Conservation (phyloP, 164 flowering plant species). For the Dillenia suffruticosa region DNA sequence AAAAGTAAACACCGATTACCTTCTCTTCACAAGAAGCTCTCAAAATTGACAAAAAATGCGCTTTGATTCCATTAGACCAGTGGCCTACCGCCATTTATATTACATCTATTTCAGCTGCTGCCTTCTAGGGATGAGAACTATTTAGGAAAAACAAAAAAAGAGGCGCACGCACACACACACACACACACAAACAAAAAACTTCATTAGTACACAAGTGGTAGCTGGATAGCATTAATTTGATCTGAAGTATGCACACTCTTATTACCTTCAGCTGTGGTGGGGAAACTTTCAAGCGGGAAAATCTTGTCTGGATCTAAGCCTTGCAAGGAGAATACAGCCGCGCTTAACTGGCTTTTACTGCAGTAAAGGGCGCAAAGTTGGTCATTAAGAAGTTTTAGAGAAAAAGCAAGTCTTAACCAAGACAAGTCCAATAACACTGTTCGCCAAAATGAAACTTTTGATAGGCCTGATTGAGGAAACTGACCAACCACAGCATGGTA, state of each 20-base stretch:
- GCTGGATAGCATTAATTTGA: no score
- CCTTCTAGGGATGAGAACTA: slow-evolving; percentile 33
- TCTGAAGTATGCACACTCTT: background rate
- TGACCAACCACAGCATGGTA: no score
- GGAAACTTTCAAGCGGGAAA: slow-evolving; percentile 49
- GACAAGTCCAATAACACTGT: background rate
- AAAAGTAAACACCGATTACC: no score
- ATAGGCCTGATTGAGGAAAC: background rate
- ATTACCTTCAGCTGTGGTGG: slow-evolving; percentile 60
- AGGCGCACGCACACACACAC: no score
- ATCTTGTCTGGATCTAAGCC: slow-evolving; percentile 42
- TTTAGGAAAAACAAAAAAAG: no score
- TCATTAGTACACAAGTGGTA: no score
- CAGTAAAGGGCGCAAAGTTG: slow-evolving; percentile 10
- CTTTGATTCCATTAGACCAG: no score
- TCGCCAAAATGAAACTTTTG: background rate
- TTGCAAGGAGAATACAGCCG: slow-evolving; percentile 35
- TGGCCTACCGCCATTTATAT: background rate
- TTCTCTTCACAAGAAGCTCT: no score
- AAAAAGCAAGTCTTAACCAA: background rate
- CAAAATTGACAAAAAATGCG: no score
- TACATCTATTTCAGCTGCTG: slow-evolving; percentile 11
- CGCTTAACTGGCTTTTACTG: slow-evolving; percentile 51
- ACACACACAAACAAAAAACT: background rate
- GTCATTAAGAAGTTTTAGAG: background rate